Evolutionary conservation across 495 filamentous ascomycete genomes (phyloP).

Genomic region (Apiosordaria backusii): DNA sequence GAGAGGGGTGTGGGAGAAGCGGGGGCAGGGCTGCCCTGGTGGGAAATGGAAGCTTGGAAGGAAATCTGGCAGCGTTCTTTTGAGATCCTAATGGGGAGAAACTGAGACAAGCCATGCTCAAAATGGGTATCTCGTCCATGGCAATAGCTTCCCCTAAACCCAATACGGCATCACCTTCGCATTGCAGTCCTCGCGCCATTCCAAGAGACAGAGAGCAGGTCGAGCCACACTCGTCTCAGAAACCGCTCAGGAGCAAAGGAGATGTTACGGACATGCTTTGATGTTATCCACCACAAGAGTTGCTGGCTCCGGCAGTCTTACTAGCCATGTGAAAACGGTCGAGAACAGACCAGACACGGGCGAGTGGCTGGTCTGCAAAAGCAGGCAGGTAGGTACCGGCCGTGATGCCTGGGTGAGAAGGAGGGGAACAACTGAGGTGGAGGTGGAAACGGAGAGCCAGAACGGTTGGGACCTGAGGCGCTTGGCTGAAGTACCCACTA

Average conservation of each 20-base stretch:
- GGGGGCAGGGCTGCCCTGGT: neutral
- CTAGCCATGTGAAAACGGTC: too few relatives aligned
- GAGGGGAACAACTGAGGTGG: neutral
- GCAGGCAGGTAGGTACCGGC: neutral
- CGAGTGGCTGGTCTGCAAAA: neutral
- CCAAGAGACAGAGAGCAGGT: neutral
- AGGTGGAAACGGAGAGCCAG: conserved; percentile 11
- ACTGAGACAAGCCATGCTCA: neutral
- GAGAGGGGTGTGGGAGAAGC: neutral
- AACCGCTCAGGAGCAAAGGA: neutral
- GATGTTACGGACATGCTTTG: neutral
- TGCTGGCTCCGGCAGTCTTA: too few relatives aligned
- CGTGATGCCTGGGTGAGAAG: neutral
- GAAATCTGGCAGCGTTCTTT: neutral
- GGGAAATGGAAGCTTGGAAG: neutral
- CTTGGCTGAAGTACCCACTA: conserved; percentile 21
- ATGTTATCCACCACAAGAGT: too few relatives aligned
- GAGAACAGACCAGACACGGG: too few relatives aligned
- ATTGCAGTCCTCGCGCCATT: neutral
- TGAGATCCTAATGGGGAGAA: neutral
- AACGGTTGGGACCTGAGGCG: conserved; percentile 11
- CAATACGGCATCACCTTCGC: neutral
- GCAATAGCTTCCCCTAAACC: neutral
- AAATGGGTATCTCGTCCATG: neutral
- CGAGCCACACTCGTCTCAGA: neutral